phyloP scores from a whole-genome alignment of 192 early-diverging fungal genomes.

The Coemansia sp. region DNA sequence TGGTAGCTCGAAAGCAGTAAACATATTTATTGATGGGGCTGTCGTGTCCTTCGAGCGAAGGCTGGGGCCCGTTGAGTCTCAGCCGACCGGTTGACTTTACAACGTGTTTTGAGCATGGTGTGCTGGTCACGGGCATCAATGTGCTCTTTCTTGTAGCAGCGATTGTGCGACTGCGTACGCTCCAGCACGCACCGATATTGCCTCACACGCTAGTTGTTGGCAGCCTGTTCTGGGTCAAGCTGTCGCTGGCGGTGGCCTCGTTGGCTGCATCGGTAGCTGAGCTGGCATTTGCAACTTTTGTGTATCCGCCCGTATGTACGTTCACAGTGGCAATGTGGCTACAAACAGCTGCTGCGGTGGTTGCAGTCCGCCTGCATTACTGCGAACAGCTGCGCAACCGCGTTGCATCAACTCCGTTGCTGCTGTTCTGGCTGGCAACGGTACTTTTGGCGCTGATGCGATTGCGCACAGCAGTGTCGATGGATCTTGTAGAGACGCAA shows the following conservation, averaged over 20 bases:
- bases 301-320: neutral
- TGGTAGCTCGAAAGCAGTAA: too few species aligned
- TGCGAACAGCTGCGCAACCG: conserved; percentile 29
- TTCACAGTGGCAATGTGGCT: conserved; percentile 20
- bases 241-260: conserved; percentile 1
- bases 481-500: neutral
- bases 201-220: conserved; percentile 1
- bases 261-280: conserved; percentile 25
- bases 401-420: conserved; percentile 24
- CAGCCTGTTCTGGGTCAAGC: conserved; percentile 14
- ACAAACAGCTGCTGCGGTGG: conserved; percentile 22
- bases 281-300: conserved; percentile 4
- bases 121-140: conserved; percentile 12
- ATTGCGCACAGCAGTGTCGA: conserved; percentile 23
- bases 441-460: conserved; percentile 21
- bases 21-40: neutral
- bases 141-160: conserved; percentile 16
- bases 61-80: conserved; percentile 43
- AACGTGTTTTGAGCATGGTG: conserved; percentile 42
- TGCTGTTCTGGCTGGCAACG: conserved; percentile 47
- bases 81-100: conserved; percentile 41
- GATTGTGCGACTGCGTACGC: conserved; percentile 1
- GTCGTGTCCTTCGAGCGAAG: conserved; percentile 41
- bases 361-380: conserved; percentile 25
- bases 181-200: neutral